phyloP scores from a whole-genome alignment of 1,284 basidiomycete species.

The Megacollybia platyphylla region DNA sequence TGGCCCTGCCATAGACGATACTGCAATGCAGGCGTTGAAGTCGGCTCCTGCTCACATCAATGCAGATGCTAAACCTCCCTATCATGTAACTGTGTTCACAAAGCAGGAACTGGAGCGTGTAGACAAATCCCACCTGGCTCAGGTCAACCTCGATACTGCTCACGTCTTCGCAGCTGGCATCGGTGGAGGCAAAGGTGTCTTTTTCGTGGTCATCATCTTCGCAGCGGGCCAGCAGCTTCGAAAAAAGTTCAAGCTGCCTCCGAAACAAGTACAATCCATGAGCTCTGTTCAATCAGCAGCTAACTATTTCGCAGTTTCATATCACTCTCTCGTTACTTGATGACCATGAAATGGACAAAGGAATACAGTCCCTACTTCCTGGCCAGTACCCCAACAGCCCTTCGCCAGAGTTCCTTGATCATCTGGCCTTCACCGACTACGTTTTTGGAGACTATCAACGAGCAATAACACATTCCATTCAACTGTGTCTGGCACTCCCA shows the following conservation, averaged over 20 bases:
- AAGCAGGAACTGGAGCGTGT: constrained; percentile 18
- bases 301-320: constrained; percentile 22
- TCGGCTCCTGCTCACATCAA: not conserved
- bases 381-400: constrained; percentile 15
- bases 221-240: constrained; percentile 37
- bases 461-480: constrained; percentile 19
- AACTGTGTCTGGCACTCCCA: constrained; percentile 18
- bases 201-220: constrained; percentile 43
- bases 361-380: constrained; percentile 26
- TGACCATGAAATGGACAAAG: constrained; percentile 32
- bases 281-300: too few species aligned
- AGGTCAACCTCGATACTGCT: constrained; percentile 11
- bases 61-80: constrained; percentile 8
- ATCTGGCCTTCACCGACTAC: constrained; percentile 33
- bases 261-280: constrained; percentile 19
- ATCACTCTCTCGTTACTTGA: constrained; percentile 32
- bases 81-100: constrained; percentile 27
- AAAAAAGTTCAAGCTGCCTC: constrained; percentile 30
- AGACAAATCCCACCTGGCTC: constrained; percentile 7
- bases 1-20: constrained; percentile 1
- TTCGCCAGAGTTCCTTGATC: constrained; percentile 29
- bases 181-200: constrained; percentile 23
- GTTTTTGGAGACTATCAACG: constrained; percentile 20
- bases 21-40: not conserved
- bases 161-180: constrained; percentile 23